phyloP scores from a whole-genome alignment of 176 grass and related monocot genomes.

The Chrysopogon serrulatus region DNA sequence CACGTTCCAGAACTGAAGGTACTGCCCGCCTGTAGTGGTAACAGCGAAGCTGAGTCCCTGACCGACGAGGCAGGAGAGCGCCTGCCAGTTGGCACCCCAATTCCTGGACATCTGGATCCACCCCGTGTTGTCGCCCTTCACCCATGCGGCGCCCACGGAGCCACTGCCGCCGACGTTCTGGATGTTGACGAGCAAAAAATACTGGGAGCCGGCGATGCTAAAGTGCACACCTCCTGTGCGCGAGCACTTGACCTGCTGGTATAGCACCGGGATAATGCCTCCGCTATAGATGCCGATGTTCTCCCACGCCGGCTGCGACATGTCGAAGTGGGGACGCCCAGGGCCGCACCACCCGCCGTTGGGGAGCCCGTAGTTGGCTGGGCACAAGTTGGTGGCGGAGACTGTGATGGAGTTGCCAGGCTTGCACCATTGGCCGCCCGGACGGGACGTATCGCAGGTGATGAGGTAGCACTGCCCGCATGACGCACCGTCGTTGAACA shows the following conservation, averaged over 20 bases:
- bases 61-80: neutral
- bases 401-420: conserved; percentile 2
- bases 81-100: conserved; percentile 60
- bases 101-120: conserved; percentile 39
- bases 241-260: conserved; percentile 41
- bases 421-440: neutral
- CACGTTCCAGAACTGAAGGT: conserved; percentile 33
- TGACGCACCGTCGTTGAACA: conserved; percentile 51
- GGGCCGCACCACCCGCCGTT: too few species aligned
- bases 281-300: too few species aligned
- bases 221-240: conserved; percentile 33
- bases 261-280: conserved; percentile 45
- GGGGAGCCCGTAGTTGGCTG: too few species aligned
- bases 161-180: conserved; percentile 48
- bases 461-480: conserved; percentile 55
- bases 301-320: too few species aligned
- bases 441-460: neutral
- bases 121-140: conserved; percentile 18
- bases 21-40: conserved; percentile 35
- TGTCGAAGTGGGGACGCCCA: too few species aligned
- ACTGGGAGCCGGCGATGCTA: conserved; percentile 24
- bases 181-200: conserved; percentile 48
- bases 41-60: conserved; percentile 57
- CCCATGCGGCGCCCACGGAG: conserved; percentile 6
- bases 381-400: too few species aligned